Base-by-base conservation (phyloP, 192 early-diverging fungal species). In the Blastocladiella britannica region DNA sequence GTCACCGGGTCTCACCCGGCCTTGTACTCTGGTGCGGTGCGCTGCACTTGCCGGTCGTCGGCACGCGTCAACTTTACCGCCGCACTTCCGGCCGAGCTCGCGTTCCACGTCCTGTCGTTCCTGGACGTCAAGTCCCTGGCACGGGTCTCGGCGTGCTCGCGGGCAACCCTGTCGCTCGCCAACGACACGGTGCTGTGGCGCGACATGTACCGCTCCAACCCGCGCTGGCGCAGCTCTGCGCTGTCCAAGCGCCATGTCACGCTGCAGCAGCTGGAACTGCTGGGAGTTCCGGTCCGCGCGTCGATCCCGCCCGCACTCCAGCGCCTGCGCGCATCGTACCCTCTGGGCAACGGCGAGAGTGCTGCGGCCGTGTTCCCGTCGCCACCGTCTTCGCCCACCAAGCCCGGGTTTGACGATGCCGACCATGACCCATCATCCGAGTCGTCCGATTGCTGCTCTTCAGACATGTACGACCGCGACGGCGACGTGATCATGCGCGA, bases 111-210 rank as follows among this genome's bases (percentile, higher is more conserved):
- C 27, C 70, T 88, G 1, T 66, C 73, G 9, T 77, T 76, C 65
- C 63, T 77, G 9, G 77, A 84, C 58, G 71, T 74, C 51, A 66
- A 72, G n/a, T 71, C 80, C 8, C 66, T 88, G n/a, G 60, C 67
- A 26, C 72, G 71, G 26, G 78, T 79, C 28, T 67, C 72, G 22
- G 65, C 70, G 54, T 80, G 88, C 31, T 83, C 80, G 56, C 65
- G 63, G 29, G 69, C 79, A 43, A 89, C 85, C 86, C 72, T 68
- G 54, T 68, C 68, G 55, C 70, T 85, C 25, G 62, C 82, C 1
- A 55, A 59, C 24, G 86, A 87, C 62, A 86, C 85, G 65, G 73
- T 70, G 55, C 66, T 87, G 30, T 91, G 89, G 89, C 65, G 78
- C 53, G 65, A 66, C 37, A 67, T 83, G 54, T 87, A 70, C 56